Conservation (phyloP, 257 asterid genomes). For the Ocimum tenuiflorum region DNA sequence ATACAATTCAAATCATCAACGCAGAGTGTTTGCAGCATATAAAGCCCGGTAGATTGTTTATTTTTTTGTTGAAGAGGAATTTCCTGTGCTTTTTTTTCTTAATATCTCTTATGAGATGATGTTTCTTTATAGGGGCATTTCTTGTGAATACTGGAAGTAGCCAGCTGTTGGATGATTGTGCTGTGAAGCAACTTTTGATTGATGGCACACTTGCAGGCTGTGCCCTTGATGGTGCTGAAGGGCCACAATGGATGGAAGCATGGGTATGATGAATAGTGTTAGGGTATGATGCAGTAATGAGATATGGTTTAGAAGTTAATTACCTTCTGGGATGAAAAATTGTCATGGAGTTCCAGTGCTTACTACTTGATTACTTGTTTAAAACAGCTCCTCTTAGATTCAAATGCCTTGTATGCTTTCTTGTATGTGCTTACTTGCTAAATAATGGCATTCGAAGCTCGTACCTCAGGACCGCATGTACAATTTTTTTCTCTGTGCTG, state of each 20-base stretch:
- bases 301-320: constrained; percentile 24
- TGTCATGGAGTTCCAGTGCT: background rate
- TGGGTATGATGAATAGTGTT: constrained; percentile 90
- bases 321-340: constrained; percentile 4
- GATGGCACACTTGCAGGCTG: constrained; percentile 97
- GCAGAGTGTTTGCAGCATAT: constrained; percentile 89
- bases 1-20: constrained; percentile 78
- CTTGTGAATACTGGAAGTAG: constrained; percentile 98
- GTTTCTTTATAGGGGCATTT: constrained; percentile 72
- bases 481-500: background rate
- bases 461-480: background rate
- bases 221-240: constrained; percentile 99
- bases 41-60: constrained; percentile 64
- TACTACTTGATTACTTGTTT: constrained; percentile 5
- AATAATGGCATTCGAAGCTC: background rate
- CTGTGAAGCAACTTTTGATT: constrained; percentile 93
- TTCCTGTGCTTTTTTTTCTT: background rate
- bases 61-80: background rate
- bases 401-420: background rate
- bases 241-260: constrained; percentile 99
- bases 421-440: background rate
- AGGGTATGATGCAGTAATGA: constrained; percentile 53
- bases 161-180: constrained; percentile 98
- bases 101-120: constrained; percentile 23
- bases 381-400: background rate